A percentile compares a stretch with the other conserved stretches of the same genome.
Evolutionary conservation across 129 eudicot species (phyloP).

Genomic region (Lactuca saligna): DNA sequence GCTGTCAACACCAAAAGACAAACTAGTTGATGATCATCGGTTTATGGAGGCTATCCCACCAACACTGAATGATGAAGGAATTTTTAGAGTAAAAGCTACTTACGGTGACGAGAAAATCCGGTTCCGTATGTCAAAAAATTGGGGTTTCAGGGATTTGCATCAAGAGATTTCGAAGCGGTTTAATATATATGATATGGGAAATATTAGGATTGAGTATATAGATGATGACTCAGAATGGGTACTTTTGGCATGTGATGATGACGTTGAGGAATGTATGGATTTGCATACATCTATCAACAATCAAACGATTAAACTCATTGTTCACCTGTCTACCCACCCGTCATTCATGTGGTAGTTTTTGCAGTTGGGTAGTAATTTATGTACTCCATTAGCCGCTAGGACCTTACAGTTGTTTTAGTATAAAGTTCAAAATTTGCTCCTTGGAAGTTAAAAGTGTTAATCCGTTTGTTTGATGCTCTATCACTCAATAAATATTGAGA

Average conservation of each 20-base stretch:
- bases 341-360: constrained; percentile 31
- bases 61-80: constrained; percentile 26
- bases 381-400: not conserved
- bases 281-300: constrained; percentile 40
- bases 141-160: constrained; percentile 43
- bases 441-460: constrained; percentile 4
- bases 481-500: not conserved
- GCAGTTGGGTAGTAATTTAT: not conserved
- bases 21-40: constrained; percentile 14
- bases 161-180: constrained; percentile 51
- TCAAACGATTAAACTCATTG: constrained; percentile 44
- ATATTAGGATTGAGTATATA: constrained; percentile 43
- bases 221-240: constrained; percentile 77
- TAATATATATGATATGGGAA: constrained; percentile 27
- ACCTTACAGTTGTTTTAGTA: not conserved
- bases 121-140: constrained; percentile 36
- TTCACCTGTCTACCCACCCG: constrained; percentile 27
- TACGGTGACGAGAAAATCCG: constrained; percentile 54
- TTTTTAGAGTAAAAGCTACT: constrained; percentile 47
- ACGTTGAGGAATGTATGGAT: constrained; percentile 66
- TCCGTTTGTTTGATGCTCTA: constrained; percentile 16
- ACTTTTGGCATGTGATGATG: constrained; percentile 62
- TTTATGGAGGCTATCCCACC: constrained; percentile 27
- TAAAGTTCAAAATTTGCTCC: constrained; percentile 11
- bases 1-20: constrained; percentile 10